Evolutionary conservation across 2,329 filamentous ascomycete genomes (phyloP).

Genomic region (Cytospora piceicola): DNA sequence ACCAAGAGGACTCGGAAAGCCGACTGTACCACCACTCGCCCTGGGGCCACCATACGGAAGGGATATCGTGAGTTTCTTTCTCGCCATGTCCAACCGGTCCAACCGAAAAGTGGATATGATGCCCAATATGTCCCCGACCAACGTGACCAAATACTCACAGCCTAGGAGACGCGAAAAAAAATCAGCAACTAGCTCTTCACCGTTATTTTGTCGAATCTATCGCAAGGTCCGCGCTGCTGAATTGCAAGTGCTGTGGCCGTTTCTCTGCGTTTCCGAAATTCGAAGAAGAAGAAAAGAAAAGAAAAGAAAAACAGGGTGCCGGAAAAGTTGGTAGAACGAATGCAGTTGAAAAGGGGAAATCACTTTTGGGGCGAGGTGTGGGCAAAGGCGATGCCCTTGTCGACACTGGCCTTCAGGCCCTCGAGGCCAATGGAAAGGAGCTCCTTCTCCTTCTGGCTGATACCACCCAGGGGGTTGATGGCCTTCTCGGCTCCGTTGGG

Average conservation of each 20-base stretch:
- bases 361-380: slow-evolving; percentile 88
- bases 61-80: slow-evolving; percentile 18
- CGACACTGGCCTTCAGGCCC: slow-evolving; percentile 89
- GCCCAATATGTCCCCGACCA: slow-evolving; percentile 12
- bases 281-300: slow-evolving; percentile 34
- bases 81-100: slow-evolving; percentile 12
- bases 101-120: slow-evolving; percentile 12
- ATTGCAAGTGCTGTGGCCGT: slow-evolving; percentile 23
- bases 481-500: slow-evolving; percentile 84
- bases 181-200: slow-evolving; percentile 28
- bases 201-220: slow-evolving; percentile 21
- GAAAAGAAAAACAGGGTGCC: slow-evolving; percentile 7
- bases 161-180: slow-evolving; percentile 27
- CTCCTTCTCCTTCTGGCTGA: slow-evolving; percentile 87
- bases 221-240: slow-evolving; percentile 24
- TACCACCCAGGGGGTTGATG: slow-evolving; percentile 73
- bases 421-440: slow-evolving; percentile 76
- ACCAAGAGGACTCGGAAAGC: not conserved
- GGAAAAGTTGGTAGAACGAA: slow-evolving; percentile 31
- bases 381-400: slow-evolving; percentile 90
- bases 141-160: slow-evolving; percentile 25
- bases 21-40: slow-evolving; percentile 1
- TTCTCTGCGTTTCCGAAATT: slow-evolving; percentile 20
- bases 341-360: slow-evolving; percentile 48
- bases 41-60: not conserved